These are phyloP conservation scores for Termitomyces titanicus DNA, from an alignment of 768 basidiomycete genomes.

Conservation along the genomic window DNA sequence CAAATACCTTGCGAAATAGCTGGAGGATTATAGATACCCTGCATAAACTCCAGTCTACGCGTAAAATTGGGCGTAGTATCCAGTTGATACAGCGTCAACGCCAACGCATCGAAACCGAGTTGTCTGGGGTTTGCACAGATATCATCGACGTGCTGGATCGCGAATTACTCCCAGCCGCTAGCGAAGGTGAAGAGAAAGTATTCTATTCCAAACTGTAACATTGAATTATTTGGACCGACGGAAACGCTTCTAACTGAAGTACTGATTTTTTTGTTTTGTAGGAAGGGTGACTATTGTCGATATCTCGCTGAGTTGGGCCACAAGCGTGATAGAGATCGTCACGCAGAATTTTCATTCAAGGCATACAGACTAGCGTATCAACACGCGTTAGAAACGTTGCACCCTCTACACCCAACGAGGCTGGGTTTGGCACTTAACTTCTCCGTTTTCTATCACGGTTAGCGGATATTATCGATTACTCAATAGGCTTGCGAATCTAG, in stretches of 20 bases:
- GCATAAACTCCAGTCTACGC: slow-evolving; percentile 58
- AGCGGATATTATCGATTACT: slow-evolving; percentile 12
- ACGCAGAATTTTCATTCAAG: slow-evolving; percentile 73
- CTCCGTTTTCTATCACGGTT: slow-evolving; percentile 85
- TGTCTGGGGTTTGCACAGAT: slow-evolving; percentile 75
- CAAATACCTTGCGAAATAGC: slow-evolving; percentile 76
- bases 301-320: slow-evolving; percentile 86
- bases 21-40: slow-evolving; percentile 81
- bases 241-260: not conserved
- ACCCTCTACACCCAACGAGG: slow-evolving; percentile 80
- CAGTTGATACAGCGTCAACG: slow-evolving; percentile 70
- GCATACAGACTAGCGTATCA: slow-evolving; percentile 86
- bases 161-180: slow-evolving; percentile 43
- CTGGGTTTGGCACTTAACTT: slow-evolving; percentile 89
- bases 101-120: slow-evolving; percentile 71
- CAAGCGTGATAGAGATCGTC: slow-evolving; percentile 61
- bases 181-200: slow-evolving; percentile 76
- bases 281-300: slow-evolving; percentile 80
- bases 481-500: not conserved
- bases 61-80: slow-evolving; percentile 44
- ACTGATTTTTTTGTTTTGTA: slow-evolving; percentile 7
- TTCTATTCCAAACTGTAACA: slow-evolving; percentile 88
- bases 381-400: slow-evolving; percentile 72
- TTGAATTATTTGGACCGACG: not conserved
- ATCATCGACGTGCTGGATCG: slow-evolving; percentile 69